Base-by-base conservation (phyloP, 306 rosid species). In the Dryas drummondii region DNA sequence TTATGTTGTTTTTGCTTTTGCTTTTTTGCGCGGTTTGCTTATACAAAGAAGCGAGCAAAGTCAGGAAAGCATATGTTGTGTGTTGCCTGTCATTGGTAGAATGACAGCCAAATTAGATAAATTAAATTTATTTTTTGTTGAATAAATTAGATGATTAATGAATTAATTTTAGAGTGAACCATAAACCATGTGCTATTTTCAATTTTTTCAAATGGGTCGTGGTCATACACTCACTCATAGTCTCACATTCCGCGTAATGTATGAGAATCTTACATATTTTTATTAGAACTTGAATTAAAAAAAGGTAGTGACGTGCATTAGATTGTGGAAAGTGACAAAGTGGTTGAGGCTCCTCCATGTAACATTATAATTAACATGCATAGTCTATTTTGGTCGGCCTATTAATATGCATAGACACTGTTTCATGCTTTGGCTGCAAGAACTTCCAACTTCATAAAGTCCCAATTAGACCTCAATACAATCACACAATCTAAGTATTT, bases 71-170 rank as follows among this genome's bases (percentile, higher is more conserved):
- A 14, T 6, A 1, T 63, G 27, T 61, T 76, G 52, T 64, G 59
- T 71, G 72, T 70, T 82, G 82, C 83, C 91, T 87, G 91, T 79
- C 75, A 82, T 81, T 56, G 8, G 2, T 49, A 50, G 54, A 83
- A 71, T 80, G 90, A 82, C 94, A 87, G 86, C 79, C 19, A 22
- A 22, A 57, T 71, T 47, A 47, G 49, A 1, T 68, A 70, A 32
- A 32, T 32, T 32, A 32, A 32, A 32, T 32, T 32, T 32, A 32
- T 32, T 32, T 32, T 32, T 32, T 32, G 37, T 32, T 32, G 37
- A 32, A 32, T 32, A 32, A 32, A 32, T 16, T 32, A 64, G 78
- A 86, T 53, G 32, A 56, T 74, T 69, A 67, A 12, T 3, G 41
- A 32, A 32, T 32, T 32, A 32, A 32, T 32, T 32, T 32, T 1